Percentiles rank a stretch among this genome's conserved stretches.
These are phyloP conservation scores for Logfia minima DNA, from an alignment of 129 eudicot genomes.

Conservation along the genomic window DNA sequence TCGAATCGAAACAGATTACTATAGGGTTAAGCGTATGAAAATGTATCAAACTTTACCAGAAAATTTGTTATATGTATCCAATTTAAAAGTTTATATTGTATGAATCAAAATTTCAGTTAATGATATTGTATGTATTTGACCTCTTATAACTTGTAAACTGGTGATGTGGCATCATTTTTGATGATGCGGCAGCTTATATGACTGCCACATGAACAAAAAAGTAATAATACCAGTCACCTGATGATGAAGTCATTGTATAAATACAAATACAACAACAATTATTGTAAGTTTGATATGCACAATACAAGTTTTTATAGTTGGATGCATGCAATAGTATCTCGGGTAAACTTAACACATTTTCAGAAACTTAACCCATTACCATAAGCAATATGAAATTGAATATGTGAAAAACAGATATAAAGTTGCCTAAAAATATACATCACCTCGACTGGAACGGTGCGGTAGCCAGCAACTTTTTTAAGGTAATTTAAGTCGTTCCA, in stretches of 20 bases:
- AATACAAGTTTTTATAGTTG: neutral
- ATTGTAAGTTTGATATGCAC: no score
- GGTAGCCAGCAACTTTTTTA: conserved; percentile 76
- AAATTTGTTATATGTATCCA: neutral
- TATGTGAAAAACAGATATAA: neutral
- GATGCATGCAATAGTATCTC: neutral
- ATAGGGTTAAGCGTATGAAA: neutral
- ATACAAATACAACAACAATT: no score
- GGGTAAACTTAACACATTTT: neutral
- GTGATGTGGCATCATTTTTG: no score
- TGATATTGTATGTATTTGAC: no score
- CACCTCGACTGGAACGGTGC: conserved; percentile 99
- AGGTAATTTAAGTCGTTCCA: conserved; percentile 90
- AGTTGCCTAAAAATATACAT: conserved; percentile 29
- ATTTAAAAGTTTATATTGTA: neutral
- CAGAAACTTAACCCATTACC: neutral
- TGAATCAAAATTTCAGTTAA: neutral
- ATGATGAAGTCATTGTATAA: no score
- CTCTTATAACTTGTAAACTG: no score
- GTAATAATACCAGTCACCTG: no score
- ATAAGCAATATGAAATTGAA: neutral
- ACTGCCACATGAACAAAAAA: no score
- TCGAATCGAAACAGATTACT: neutral
- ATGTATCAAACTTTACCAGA: neutral
- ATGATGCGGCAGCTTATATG: no score